Evolutionary conservation across 2,329 filamentous ascomycete genomes (phyloP), one percentile per base, ranked within the genome.

Genomic region (Cladosporium sp.): DNA sequence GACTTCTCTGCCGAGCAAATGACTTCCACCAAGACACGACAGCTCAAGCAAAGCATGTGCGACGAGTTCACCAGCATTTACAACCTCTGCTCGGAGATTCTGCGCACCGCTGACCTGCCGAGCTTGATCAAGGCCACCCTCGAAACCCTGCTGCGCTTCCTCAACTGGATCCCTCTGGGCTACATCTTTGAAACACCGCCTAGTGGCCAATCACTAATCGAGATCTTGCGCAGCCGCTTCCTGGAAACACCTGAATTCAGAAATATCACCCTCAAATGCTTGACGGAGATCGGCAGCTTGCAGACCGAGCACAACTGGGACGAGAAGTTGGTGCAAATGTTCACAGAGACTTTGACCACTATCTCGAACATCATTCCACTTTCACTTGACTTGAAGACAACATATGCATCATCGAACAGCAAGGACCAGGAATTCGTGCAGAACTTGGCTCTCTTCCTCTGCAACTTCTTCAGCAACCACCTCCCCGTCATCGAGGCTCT

Each of bases 1-100:
- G 94, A 99, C 79, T 99, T 95, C 76, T 99, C 94, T 1, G 91
- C 93, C 64, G 94, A 99, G 72, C 91, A 97, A 74, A 97, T 99
- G 93, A 99, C 94, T n/a, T 97, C 93, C 38, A 85, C 89, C 60
- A 99, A 99, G 81, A 96, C 92, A 40, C 87, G 92, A 70, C 96
- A 95, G 74, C 82, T 99, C 63, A 99, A 99, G 82, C 93, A 92
- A 66, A 96, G 91, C 65, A 99, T 99, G 94, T 97, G 92, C 76
- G 88, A 92, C 73, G 94, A 99, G 77, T 99, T 99, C 75, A 97
- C 95, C 1, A 90, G 92, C 59, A 99, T 99, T 72, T 99, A 97
- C 80, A 90, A 96, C 76, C 85, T 99, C 36, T 99, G 95, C 79
- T 92, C 92, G 51, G 93, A 99, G 74, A 93, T 99, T 55, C 82